A percentile compares a stretch with the other conserved stretches of the same genome.
phyloP scores from a whole-genome alignment of 1,284 basidiomycete species.

The Uromyces viciae-fabae region DNA sequence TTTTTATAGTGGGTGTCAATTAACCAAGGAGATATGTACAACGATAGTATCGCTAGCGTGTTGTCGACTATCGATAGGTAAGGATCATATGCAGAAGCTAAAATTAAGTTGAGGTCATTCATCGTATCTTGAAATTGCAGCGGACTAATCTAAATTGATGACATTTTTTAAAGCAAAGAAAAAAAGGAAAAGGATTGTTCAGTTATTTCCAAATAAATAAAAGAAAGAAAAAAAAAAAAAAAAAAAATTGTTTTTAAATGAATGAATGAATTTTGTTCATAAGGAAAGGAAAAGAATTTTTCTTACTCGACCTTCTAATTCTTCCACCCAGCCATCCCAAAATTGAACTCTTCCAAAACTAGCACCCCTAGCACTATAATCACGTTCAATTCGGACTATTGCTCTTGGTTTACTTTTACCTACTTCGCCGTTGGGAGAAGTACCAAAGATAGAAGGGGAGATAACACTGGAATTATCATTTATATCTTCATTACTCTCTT shows the following conservation, averaged over 20 bases:
- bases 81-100: slow-evolving; percentile 72
- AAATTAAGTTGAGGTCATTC: slow-evolving; percentile 72
- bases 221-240: slow-evolving; percentile 47
- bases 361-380: slow-evolving; percentile 53
- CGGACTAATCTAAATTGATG: slow-evolving; percentile 75
- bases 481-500: background rate
- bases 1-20: slow-evolving; percentile 69
- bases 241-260: slow-evolving; percentile 46
- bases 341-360: slow-evolving; percentile 56
- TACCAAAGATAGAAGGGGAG: slow-evolving; percentile 11
- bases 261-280: background rate
- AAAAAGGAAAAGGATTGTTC: slow-evolving; percentile 49
- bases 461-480: slow-evolving; percentile 1
- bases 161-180: slow-evolving; percentile 48
- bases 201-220: slow-evolving; percentile 48
- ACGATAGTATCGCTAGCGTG: slow-evolving; percentile 65
- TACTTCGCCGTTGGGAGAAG: slow-evolving; percentile 6
- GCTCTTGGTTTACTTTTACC: slow-evolving; percentile 47
- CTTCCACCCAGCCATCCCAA: slow-evolving; percentile 56
- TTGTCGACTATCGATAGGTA: slow-evolving; percentile 66
- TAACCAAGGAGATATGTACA: slow-evolving; percentile 69
- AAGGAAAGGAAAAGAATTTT: background rate
- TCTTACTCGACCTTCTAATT: slow-evolving; percentile 57
- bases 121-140: slow-evolving; percentile 79
- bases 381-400: slow-evolving; percentile 56